Base-by-base conservation (phyloP, 208 protist genomes). In the Wallacemonas collosoma region DNA sequence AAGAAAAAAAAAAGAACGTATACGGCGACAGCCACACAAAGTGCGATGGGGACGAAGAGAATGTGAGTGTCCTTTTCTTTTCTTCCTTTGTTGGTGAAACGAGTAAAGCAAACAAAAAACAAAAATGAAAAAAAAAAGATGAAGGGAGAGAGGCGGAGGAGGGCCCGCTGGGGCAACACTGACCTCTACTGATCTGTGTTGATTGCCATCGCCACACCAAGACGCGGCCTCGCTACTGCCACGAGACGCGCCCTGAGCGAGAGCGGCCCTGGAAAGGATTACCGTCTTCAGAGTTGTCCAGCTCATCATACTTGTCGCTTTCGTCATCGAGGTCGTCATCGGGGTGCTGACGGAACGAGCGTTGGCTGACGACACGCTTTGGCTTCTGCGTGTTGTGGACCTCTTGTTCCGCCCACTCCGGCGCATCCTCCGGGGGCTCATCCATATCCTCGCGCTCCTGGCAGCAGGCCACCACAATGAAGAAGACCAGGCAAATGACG, bases 391-490 rank as follows among this genome's bases (percentile, higher is more conserved):
- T 43, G 67, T 47, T 15, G 1, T 55, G 38, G 9, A 68, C 75
- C 68, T 86, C 77, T 11, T 72, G 26, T 53, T 80, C 56, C 14
- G 78, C 81, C 81, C 81, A 86, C 63, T 79, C 81, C 35, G 81
- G 81, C 7, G 77, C 81, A 38, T 83, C 77, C 66, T 86, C 81
- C 60, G 78, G 77, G 26, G 81, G 81, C 72, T 86, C 81, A 56
- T 86, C 81, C 81, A 81, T 82, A 64, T 80, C 72, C 67, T 86
- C 81, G 55, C 75, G 61, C 40, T 86, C 81, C 65, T 86, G 81
- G 72, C 81, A 86, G 50, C 44, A 45, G 47, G 60, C 68, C n/a
- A 69, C 50, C 4, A 83, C 26, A 38, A 80, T 36, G 50, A 86
- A 83, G 50, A 51, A 41, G 51, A 86, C 45, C 41, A 80, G 43